Conservation (phyloP, 2,329 filamentous ascomycete species). For the Aphanocladium album region DNA sequence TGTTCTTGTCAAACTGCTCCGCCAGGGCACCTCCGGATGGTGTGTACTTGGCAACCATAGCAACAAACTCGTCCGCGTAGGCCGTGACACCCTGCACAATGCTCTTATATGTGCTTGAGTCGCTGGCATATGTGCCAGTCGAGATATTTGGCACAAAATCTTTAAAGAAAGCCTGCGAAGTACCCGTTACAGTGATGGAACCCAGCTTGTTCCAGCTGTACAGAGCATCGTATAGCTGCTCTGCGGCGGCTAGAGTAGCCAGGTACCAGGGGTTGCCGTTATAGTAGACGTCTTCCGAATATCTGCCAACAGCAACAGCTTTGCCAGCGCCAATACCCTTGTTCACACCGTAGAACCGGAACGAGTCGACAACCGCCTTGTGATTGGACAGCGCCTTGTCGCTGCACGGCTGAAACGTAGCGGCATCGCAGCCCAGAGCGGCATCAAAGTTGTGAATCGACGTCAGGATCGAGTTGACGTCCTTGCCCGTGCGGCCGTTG, state of each 20-base stretch:
- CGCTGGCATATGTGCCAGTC: constrained; percentile 56
- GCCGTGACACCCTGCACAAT: constrained; percentile 53
- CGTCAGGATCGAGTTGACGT: constrained; percentile 64
- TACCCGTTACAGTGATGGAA: constrained; percentile 58
- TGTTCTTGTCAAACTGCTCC: constrained; percentile 59
- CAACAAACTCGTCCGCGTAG: constrained; percentile 58
- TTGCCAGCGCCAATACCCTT: constrained; percentile 52
- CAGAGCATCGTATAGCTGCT: constrained; percentile 72
- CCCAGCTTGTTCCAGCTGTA: constrained; percentile 63
- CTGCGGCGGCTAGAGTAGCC: constrained; percentile 69
- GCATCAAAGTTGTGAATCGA: constrained; percentile 68
- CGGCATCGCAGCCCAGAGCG: constrained; percentile 57
- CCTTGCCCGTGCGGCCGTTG: constrained; percentile 60
- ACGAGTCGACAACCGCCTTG: constrained; percentile 70
- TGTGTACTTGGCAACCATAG: constrained; percentile 58
- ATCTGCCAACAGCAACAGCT: constrained; percentile 61
- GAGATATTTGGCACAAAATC: constrained; percentile 55
- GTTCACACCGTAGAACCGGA: constrained; percentile 71
- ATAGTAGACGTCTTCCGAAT: constrained; percentile 69
- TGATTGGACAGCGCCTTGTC: constrained; percentile 66
- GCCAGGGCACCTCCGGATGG: constrained; percentile 57
- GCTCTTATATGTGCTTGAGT: constrained; percentile 42
- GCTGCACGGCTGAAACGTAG: constrained; percentile 75
- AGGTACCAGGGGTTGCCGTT: constrained; percentile 81
- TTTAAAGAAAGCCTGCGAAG: constrained; percentile 67